Base-by-base conservation (phyloP, 1,284 basidiomycete species). In the Singerocomus inundabilis region DNA sequence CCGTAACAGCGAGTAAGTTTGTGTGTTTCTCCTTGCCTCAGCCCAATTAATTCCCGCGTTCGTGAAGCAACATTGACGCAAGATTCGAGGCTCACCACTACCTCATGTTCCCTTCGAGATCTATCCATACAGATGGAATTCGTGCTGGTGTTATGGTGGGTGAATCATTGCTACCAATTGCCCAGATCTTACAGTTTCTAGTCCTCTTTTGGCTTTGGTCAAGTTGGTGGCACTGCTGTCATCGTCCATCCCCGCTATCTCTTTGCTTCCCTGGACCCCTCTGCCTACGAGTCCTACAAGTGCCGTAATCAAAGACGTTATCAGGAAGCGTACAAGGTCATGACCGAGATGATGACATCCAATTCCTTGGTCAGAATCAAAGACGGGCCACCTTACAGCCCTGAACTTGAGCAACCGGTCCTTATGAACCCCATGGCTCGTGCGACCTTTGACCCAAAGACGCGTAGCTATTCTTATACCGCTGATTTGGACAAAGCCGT, bases 191-290 rank as follows among this genome's bases (percentile, higher is more conserved):
- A 57, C 2, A 30, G 32, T 44, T 56, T 49, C 41, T 52, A 87
- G 79, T 98, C 96, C 4, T 98, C 94, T 16, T 99, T 99, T 75
- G 97, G 97, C 62, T 99, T 99, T 78, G 97, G 96, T 63, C 97
- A 99, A 82, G 95, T 98, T 58, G 97, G 96, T 56, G 97, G 96
- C 55, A 91, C 88, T 54, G 88, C 85, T 42, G 80, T 96, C 56
- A 77, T 98, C 59, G 69, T 99, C 49, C 88, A 99, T 72, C 93
- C 97, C 44, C 89, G 91, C 58, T 93, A 93, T 76, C 79, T 98
- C 55, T 86, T 94, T 58, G 96, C 87, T 46, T 79, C 89, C 12
- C 73, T 98, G 37, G 84, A 91, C 55, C 80, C 87, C 3, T 74
- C 81, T 28, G 69, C 78, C 54, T 96, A 94, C 62, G 81, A 84